phyloP scores from a whole-genome alignment of 2,329 filamentous ascomycete species.

The Sporothrix globosa region DNA sequence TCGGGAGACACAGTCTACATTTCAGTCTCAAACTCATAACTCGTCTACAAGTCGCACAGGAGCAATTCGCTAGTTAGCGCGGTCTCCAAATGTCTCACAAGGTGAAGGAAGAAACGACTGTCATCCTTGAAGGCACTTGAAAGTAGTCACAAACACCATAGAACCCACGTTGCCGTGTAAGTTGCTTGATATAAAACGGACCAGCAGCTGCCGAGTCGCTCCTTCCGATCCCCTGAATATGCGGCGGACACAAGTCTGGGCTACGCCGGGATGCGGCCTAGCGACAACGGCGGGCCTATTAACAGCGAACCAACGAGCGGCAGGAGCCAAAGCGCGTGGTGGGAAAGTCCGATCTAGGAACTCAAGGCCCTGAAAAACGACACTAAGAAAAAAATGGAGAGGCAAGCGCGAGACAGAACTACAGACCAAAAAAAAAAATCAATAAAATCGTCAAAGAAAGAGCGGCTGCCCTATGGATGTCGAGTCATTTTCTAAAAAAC shows the following conservation, averaged over 20 bases:
- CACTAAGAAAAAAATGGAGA: slow-evolving; percentile 22
- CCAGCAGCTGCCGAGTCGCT: slow-evolving; percentile 5
- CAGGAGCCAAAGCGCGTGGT: slow-evolving; percentile 34
- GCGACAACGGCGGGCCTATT: slow-evolving; percentile 3
- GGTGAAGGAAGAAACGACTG: not conserved
- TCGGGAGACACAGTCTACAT: not conserved
- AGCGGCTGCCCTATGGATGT: slow-evolving; percentile 21
- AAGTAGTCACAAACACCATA: not conserved
- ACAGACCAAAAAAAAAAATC: slow-evolving; percentile 23
- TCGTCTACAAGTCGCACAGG: slow-evolving; percentile 10
- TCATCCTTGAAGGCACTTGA: not conserved
- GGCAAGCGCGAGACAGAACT: slow-evolving; percentile 1
- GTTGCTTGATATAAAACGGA: slow-evolving; percentile 4
- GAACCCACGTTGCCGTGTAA: not conserved
- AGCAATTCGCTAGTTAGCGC: not conserved
- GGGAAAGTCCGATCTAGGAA: slow-evolving; percentile 35
- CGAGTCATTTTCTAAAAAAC: slow-evolving; percentile 21
- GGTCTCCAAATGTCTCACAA: not conserved
- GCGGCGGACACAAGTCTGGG: not conserved
- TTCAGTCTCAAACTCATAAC: not conserved
- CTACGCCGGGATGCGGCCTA: not conserved
- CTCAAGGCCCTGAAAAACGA: not conserved
- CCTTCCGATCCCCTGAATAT: not conserved
- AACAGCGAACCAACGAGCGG: slow-evolving; percentile 31
- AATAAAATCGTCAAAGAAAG: slow-evolving; percentile 23